Evolutionary conservation across 2,329 filamentous ascomycete genomes (phyloP).

Genomic region (Calonectria multiphialidica): DNA sequence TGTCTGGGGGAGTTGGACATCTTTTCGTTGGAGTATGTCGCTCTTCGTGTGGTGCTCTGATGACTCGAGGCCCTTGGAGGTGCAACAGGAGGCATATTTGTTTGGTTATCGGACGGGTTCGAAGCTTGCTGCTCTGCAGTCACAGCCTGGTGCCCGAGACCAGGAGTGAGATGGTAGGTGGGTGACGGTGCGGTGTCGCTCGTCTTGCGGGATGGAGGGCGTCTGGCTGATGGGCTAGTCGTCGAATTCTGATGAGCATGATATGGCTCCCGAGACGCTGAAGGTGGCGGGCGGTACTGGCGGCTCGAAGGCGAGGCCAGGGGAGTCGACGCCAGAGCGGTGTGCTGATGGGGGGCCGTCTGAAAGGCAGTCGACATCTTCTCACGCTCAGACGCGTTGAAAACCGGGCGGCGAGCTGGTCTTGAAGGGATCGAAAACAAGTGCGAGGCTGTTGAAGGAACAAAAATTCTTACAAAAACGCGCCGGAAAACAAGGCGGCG

Average conservation of each 20-base stretch:
- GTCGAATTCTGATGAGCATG: constrained; percentile 64
- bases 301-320: constrained; percentile 62
- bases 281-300: constrained; percentile 65
- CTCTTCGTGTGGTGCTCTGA: constrained; percentile 57
- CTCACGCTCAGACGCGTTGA: constrained; percentile 41
- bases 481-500: constrained; percentile 30
- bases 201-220: constrained; percentile 64
- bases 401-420: constrained; percentile 25
- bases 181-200: constrained; percentile 61
- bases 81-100: constrained; percentile 76
- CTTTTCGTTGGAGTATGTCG: constrained; percentile 59
- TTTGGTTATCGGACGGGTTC: constrained; percentile 63
- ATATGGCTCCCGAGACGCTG: constrained; percentile 67
- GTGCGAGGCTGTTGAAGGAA: constrained; percentile 16
- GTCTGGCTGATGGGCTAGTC: constrained; percentile 65
- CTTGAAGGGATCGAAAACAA: constrained; percentile 7
- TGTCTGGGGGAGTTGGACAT: constrained; percentile 57
- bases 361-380: constrained; percentile 70
- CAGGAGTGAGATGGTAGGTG: constrained; percentile 52
- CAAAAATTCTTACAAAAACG: constrained; percentile 31
- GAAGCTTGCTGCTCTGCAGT: constrained; percentile 55
- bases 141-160: constrained; percentile 62
- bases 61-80: constrained; percentile 83
- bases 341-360: constrained; percentile 67
- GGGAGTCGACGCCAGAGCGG: constrained; percentile 61